Percentiles rank a stretch among this genome's conserved stretches.
These are phyloP conservation scores for Ascochyta lentis DNA, from an alignment of 2,329 filamentous ascomycete species.

Conservation along the genomic window DNA sequence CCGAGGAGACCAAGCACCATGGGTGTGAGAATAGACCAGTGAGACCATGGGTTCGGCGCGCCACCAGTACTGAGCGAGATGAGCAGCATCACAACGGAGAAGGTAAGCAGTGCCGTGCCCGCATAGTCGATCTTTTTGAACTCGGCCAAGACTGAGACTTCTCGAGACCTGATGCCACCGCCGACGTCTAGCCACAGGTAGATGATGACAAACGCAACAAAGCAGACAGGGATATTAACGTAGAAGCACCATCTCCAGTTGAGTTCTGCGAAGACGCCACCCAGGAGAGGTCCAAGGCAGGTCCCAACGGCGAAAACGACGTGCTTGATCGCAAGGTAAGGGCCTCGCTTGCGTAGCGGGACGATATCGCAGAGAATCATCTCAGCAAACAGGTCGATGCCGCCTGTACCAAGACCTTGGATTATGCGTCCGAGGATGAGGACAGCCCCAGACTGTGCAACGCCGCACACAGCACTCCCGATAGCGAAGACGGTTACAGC, in stretches of 20 bases:
- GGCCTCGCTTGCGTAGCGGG: conserved; percentile 54
- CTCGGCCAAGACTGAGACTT: conserved; percentile 20
- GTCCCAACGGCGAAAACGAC: conserved; percentile 36
- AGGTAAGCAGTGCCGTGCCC: conserved; percentile 55
- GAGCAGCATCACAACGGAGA: conserved; percentile 50
- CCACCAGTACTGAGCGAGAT: conserved; percentile 56
- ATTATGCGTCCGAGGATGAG: conserved; percentile 64
- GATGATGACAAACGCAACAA: conserved; percentile 35
- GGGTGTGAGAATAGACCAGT: conserved; percentile 50
- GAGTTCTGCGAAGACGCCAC: conserved; percentile 40
- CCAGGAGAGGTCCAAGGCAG: conserved; percentile 39
- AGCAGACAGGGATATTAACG: conserved; percentile 46
- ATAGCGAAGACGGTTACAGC: conserved; percentile 58
- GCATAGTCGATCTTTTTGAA: conserved; percentile 50
- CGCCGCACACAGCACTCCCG: conserved; percentile 61
- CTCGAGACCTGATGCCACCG: conserved; percentile 21
- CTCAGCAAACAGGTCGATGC: conserved; percentile 55
- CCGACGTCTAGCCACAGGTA: conserved; percentile 40
- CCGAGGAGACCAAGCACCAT: conserved; percentile 54
- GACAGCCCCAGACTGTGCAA: conserved; percentile 52
- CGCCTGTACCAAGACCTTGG: conserved; percentile 61
- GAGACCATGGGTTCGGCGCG: conserved; percentile 52
- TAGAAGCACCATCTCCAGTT: conserved; percentile 58
- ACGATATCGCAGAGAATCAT: conserved; percentile 61
- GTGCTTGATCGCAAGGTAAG: conserved; percentile 46